These are phyloP conservation scores for Hymenoscyphus occultus DNA, from an alignment of 2,329 filamentous ascomycete genomes.

Conservation along the genomic window DNA sequence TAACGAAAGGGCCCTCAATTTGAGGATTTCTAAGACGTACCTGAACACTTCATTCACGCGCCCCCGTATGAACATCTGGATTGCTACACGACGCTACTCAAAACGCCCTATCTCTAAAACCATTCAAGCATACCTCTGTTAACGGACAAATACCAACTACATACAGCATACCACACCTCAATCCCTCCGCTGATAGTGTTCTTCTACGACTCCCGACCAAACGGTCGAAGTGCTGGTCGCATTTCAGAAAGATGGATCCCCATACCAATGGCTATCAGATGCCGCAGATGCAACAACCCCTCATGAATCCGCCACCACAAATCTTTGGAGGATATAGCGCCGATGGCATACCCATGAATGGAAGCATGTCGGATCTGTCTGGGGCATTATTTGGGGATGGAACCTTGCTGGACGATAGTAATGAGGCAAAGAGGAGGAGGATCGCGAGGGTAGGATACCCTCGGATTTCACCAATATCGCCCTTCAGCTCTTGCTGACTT, in stretches of 20 bases:
- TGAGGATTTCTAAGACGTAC: no score
- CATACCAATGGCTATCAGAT: slow-evolving; percentile 54
- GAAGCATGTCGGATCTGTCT: slow-evolving; percentile 55
- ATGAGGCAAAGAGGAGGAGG: slow-evolving; percentile 67
- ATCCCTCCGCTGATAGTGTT: background rate
- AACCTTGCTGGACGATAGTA: slow-evolving; percentile 60
- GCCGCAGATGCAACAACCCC: slow-evolving; percentile 56
- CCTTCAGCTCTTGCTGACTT: slow-evolving; percentile 17
- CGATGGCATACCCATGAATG: slow-evolving; percentile 57
- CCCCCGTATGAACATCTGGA: no score
- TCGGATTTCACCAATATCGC: slow-evolving; percentile 5
- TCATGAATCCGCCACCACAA: slow-evolving; percentile 66
- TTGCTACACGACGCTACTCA: no score
- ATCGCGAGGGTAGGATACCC: slow-evolving; percentile 57
- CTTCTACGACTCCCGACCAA: slow-evolving; percentile 6
- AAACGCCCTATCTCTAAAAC: background rate
- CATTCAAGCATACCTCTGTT: background rate
- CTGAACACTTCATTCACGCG: no score
- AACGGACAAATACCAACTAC: background rate
- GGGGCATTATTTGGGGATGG: slow-evolving; percentile 60
- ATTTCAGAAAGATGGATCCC: slow-evolving; percentile 29
- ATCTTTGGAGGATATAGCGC: slow-evolving; percentile 63
- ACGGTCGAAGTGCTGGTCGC: slow-evolving; percentile 22
- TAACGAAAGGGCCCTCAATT: background rate
- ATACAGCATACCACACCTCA: background rate